These are phyloP conservation scores for Dactylorhiza incarnata DNA, from an alignment of 106 monocot species.

Conservation along the genomic window DNA sequence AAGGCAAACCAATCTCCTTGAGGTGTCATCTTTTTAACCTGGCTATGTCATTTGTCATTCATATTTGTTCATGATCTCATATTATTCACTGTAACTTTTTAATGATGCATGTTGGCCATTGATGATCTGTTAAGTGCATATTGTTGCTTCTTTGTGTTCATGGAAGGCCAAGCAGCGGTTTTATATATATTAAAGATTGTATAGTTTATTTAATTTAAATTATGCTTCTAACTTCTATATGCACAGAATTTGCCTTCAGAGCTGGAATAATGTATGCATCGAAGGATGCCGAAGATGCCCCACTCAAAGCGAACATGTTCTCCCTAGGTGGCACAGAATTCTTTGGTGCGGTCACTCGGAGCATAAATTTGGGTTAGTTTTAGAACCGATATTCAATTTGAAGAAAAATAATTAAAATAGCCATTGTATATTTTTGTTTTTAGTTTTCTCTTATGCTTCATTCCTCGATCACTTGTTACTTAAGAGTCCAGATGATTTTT, in stretches of 20 bases:
- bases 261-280: slow-evolving; percentile 94
- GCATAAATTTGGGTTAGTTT: slow-evolving; percentile 73
- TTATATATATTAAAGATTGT: not conserved
- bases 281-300: slow-evolving; percentile 24
- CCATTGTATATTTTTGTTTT: too few relatives aligned
- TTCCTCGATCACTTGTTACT: too few relatives aligned
- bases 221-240: slow-evolving; percentile 35
- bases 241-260: slow-evolving; percentile 75
- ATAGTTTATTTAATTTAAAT: not conserved
- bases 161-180: not conserved
- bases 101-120: not conserved
- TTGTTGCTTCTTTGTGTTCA: not conserved
- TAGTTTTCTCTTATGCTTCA: too few relatives aligned
- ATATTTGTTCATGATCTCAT: not conserved
- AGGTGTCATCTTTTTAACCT: not conserved
- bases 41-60: not conserved
- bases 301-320: slow-evolving; percentile 79
- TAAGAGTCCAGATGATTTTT: too few relatives aligned
- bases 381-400: not conserved
- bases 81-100: not conserved
- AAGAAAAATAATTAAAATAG: too few relatives aligned
- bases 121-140: not conserved
- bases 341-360: slow-evolving; percentile 67
- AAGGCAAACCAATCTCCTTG: not conserved
- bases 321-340: slow-evolving; percentile 63